phyloP scores from a whole-genome alignment of 2,329 filamentous ascomycete species.

The Penicillium palitans region DNA sequence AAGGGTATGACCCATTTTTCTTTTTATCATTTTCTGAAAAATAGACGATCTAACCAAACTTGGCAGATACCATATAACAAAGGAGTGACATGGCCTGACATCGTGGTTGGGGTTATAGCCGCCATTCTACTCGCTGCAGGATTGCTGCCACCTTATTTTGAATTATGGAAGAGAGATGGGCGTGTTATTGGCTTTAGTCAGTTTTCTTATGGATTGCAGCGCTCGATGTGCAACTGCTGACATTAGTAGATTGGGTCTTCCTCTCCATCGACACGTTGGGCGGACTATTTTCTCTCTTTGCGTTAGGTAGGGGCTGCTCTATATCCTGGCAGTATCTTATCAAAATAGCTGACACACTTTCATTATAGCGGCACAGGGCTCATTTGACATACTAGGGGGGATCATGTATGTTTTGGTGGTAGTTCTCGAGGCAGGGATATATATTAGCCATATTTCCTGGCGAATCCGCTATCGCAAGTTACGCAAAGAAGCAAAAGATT shows the following conservation, averaged over 20 bases:
- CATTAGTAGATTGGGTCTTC: conserved; percentile 53
- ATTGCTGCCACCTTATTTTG: conserved; percentile 61
- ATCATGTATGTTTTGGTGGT: conserved; percentile 62
- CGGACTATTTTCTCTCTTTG: conserved; percentile 64
- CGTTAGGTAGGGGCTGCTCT: conserved; percentile 50
- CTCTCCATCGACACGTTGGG: conserved; percentile 61
- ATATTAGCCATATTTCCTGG: conserved; percentile 61
- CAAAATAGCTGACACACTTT: conserved; percentile 18
- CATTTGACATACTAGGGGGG: conserved; percentile 62
- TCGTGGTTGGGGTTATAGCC: conserved; percentile 59
- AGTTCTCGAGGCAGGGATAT: conserved; percentile 61
- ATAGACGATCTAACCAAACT: neutral
- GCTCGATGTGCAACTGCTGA: conserved; percentile 18
- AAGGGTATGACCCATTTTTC: conserved; percentile 41
- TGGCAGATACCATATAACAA: conserved; percentile 52
- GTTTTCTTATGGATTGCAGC: conserved; percentile 15
- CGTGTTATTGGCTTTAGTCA: conserved; percentile 62
- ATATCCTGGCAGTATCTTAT: neutral
- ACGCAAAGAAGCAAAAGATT: conserved; percentile 53
- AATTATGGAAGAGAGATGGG: conserved; percentile 62
- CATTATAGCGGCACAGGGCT: conserved; percentile 56
- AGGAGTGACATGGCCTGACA: conserved; percentile 56
- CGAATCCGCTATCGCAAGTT: conserved; percentile 55
- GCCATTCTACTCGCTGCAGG: conserved; percentile 58
- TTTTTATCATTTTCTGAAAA: neutral